Conservation (phyloP, 257 asterid species). For the Dorcoceras hygrometricum region DNA sequence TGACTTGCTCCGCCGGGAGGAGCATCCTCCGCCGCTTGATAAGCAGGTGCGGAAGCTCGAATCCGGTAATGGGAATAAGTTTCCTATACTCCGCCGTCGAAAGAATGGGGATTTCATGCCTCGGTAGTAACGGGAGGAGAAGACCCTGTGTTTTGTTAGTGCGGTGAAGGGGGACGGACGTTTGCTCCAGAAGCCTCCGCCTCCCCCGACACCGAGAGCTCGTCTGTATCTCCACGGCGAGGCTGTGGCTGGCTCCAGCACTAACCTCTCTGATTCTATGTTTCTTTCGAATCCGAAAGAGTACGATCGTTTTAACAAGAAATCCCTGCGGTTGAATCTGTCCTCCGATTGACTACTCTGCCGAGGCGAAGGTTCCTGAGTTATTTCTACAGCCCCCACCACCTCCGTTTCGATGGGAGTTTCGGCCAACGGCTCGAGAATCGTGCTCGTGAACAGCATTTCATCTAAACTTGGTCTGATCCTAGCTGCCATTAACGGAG, state of each 20-base stretch:
- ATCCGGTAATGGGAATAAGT: constrained; percentile 42
- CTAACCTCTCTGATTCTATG: constrained; percentile 73
- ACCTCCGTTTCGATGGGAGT: constrained; percentile 47
- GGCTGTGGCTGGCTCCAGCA: constrained; percentile 69
- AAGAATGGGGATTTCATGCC: constrained; percentile 56
- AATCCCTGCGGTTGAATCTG: constrained; percentile 61
- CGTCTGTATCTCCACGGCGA: constrained; percentile 90
- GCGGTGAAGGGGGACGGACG: constrained; percentile 47
- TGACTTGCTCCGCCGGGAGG: constrained; percentile 41
- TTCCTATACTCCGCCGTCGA: constrained; percentile 30
- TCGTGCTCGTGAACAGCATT: constrained; percentile 50
- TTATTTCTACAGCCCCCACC: constrained; percentile 40
- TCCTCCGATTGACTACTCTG: constrained; percentile 63
- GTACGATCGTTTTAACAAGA: constrained; percentile 78
- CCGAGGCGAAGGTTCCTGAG: constrained; percentile 52
- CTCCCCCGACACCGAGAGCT: constrained; percentile 28
- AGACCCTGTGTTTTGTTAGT: constrained; percentile 37
- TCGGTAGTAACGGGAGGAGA: constrained; percentile 43
- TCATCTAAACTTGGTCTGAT: constrained; percentile 87
- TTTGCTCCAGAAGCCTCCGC: constrained; percentile 65
- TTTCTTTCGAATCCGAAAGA: constrained; percentile 90
- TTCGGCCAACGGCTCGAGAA: constrained; percentile 56
- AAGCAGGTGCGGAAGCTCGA: constrained; percentile 41
- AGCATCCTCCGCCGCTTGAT: constrained; percentile 32
- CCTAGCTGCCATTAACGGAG: constrained; percentile 87